Evolutionary conservation across 2,329 filamentous ascomycete species (phyloP).

Genomic region (Boeremia exigua): DNA sequence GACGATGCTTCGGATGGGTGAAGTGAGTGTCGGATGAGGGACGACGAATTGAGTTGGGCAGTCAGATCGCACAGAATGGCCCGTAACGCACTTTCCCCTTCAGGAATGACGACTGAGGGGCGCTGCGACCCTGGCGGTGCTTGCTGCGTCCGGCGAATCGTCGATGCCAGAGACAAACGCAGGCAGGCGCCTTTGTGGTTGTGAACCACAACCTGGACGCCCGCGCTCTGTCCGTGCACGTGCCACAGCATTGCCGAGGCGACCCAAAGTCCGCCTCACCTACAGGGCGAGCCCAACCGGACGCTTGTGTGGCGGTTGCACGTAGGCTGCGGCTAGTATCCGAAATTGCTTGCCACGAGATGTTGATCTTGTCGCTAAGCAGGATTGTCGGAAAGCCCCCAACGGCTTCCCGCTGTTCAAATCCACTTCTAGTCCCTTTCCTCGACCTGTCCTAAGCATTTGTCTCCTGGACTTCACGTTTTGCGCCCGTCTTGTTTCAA

Average conservation of each 20-base stretch:
- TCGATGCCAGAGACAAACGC: slow-evolving; percentile 9
- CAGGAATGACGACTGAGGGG: slow-evolving; percentile 15
- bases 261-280: slow-evolving; percentile 9
- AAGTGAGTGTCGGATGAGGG: slow-evolving; percentile 40
- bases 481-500: not conserved
- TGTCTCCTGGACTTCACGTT: not conserved
- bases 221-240: slow-evolving; percentile 6
- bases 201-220: slow-evolving; percentile 5
- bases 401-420: slow-evolving; percentile 22
- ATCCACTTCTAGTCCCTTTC: slow-evolving; percentile 14
- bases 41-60: slow-evolving; percentile 21
- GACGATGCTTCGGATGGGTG: slow-evolving; percentile 35
- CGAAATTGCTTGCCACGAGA: slow-evolving; percentile 21
- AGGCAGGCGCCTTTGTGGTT: slow-evolving; percentile 16
- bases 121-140: slow-evolving; percentile 5
- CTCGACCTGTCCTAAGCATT: not conserved
- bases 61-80: slow-evolving; percentile 16
- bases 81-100: slow-evolving; percentile 19
- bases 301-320: slow-evolving; percentile 16
- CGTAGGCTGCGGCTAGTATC: slow-evolving; percentile 19
- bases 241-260: slow-evolving; percentile 7
- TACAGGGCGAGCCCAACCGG: slow-evolving; percentile 3
- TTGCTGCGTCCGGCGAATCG: slow-evolving; percentile 17
- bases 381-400: slow-evolving; percentile 7
- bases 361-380: slow-evolving; percentile 28